Conservation (phyloP, 768 basidiomycete genomes). For the Plicaturopsis crispa region DNA sequence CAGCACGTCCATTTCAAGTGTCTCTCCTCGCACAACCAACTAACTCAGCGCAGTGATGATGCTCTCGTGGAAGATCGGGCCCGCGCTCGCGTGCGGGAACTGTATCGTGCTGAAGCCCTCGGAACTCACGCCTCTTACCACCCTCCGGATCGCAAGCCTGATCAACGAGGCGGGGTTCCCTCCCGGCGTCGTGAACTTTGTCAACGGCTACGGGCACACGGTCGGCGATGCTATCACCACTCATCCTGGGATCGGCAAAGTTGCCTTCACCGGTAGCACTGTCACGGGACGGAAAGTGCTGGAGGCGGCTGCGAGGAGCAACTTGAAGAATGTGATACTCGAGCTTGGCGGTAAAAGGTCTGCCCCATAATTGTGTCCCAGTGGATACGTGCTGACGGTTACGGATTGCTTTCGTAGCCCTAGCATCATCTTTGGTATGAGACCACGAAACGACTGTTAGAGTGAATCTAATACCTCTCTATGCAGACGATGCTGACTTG, state of each 20-base stretch:
- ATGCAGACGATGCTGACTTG: constrained; percentile 53
- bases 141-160: constrained; percentile 36
- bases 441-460: too few relatives aligned
- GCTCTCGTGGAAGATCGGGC: constrained; percentile 55
- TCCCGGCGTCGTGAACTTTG: constrained; percentile 53
- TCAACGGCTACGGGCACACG: constrained; percentile 45
- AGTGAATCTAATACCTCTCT: too few relatives aligned
- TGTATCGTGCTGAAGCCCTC: constrained; percentile 58
- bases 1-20: background rate
- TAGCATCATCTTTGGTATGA: constrained; percentile 54
- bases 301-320: constrained; percentile 49
- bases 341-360: constrained; percentile 79
- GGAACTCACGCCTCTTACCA: constrained; percentile 56
- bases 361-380: constrained; percentile 43
- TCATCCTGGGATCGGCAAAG: constrained; percentile 55
- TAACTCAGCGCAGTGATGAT: constrained; percentile 30
- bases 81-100: constrained; percentile 60
- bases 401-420: too few relatives aligned
- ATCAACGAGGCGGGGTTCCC: constrained; percentile 55
- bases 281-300: constrained; percentile 56
- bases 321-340: constrained; percentile 64
- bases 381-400: too few relatives aligned
- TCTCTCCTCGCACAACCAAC: background rate
- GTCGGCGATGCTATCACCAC: constrained; percentile 51
- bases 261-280: constrained; percentile 71